Evolutionary conservation across 176 grass and related monocot genomes (phyloP).

Genomic region (Pontederia crassipes): DNA sequence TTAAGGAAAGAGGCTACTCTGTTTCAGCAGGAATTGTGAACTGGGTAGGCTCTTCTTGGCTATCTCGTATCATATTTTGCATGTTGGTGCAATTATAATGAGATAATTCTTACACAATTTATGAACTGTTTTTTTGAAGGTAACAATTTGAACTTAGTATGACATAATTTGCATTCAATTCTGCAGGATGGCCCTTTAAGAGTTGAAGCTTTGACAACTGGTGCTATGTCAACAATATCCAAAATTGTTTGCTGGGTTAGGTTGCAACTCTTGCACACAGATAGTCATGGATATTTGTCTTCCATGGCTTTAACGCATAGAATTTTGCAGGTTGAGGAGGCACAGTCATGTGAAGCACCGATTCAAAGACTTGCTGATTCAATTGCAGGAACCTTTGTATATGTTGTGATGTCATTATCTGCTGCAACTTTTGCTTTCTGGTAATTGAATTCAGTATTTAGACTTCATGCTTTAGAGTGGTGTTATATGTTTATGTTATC

Average conservation of each 20-base stretch:
- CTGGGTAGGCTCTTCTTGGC: constrained; percentile 45
- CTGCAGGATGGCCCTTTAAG: constrained; percentile 84
- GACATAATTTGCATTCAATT: background rate
- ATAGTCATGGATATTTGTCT: background rate
- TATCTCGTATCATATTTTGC: background rate
- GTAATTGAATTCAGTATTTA: constrained; percentile 20
- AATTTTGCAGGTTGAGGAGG: constrained; percentile 74
- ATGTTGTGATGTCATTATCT: constrained; percentile 75
- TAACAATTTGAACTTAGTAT: background rate
- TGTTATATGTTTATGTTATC: too few species aligned
- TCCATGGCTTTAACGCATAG: constrained; percentile 9
- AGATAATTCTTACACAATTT: background rate
- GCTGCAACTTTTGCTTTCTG: constrained; percentile 87
- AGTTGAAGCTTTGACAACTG: constrained; percentile 70
- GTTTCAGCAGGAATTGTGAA: constrained; percentile 97
- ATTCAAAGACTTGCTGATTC: constrained; percentile 90
- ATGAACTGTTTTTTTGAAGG: too few species aligned
- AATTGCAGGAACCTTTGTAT: constrained; percentile 95
- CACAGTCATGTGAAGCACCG: constrained; percentile 82
- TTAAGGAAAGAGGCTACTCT: constrained; percentile 68
- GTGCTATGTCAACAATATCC: constrained; percentile 85
- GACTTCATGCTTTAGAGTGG: too few species aligned
- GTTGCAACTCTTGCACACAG: constrained; percentile 4
- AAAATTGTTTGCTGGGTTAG: constrained; percentile 93
- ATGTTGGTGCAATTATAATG: background rate